These are phyloP conservation scores for Eucommia ulmoides DNA, from an alignment of 257 asterid genomes.

Conservation along the genomic window DNA sequence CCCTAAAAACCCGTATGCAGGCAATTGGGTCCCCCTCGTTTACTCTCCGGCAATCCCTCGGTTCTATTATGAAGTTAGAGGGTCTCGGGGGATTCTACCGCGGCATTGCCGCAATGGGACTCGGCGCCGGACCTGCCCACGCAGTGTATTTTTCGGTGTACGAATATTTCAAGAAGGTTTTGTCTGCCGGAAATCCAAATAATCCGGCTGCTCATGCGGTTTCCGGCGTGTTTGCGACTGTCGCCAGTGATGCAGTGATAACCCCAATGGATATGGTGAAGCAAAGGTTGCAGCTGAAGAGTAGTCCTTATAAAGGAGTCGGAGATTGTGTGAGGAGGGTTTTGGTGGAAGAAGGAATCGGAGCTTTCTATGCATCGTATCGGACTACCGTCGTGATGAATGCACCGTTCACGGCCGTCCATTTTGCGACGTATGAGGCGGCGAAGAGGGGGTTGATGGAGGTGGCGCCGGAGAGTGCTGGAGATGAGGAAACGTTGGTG, in stretches of 20 bases:
- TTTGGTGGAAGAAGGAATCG: constrained; percentile 35
- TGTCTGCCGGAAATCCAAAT: constrained; percentile 23
- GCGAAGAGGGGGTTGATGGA: constrained; percentile 33
- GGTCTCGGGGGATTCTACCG: constrained; percentile 36
- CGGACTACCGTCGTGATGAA: constrained; percentile 57
- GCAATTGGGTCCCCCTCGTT: constrained; percentile 82
- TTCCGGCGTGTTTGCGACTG: constrained; percentile 37
- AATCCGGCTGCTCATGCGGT: constrained; percentile 35
- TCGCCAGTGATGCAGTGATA: constrained; percentile 48
- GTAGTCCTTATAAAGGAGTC: constrained; percentile 55
- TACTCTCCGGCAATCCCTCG: too few species aligned
- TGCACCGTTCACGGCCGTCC: constrained; percentile 56
- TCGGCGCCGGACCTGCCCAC: constrained; percentile 59
- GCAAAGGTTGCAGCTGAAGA: constrained; percentile 49
- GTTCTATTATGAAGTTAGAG: too few species aligned
- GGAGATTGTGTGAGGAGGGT: constrained; percentile 44
- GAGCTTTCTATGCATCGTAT: constrained; percentile 50
- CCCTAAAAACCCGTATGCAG: constrained; percentile 88
- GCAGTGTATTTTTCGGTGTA: constrained; percentile 58
- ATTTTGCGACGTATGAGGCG: constrained; percentile 54
- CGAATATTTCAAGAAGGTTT: constrained; percentile 28
- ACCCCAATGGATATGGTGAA: constrained; percentile 70
- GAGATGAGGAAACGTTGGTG: constrained; percentile 25
- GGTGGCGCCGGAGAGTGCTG: constrained; percentile 11
- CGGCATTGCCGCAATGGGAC: constrained; percentile 52